phyloP scores from a whole-genome alignment of 108 stramenopile genomes.

The Phaeodactylum tricornutum region DNA sequence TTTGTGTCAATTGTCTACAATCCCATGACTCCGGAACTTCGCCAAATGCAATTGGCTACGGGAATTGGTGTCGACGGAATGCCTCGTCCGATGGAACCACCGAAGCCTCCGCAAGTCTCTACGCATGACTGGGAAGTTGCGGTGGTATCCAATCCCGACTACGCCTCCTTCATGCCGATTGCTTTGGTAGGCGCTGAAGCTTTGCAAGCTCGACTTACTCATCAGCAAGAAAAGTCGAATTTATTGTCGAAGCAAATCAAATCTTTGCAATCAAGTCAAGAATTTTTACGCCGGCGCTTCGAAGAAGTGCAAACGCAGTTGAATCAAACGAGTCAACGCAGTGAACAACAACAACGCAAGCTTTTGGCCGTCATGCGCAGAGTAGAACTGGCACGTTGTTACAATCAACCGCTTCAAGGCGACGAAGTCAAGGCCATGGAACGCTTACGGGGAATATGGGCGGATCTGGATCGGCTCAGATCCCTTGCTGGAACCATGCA shows the following conservation, averaged over 20 bases:
- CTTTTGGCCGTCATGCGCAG: slow-evolving; percentile 59
- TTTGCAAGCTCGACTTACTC: slow-evolving; percentile 41
- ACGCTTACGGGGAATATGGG: slow-evolving; percentile 10
- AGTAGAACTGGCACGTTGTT: slow-evolving; percentile 68
- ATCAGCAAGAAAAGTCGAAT: slow-evolving; percentile 51
- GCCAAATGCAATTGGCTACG: slow-evolving; percentile 29
- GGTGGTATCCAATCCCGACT: slow-evolving; percentile 76
- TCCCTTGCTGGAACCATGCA: neutral
- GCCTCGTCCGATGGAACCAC: slow-evolving; percentile 20
- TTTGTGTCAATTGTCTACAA: slow-evolving; percentile 72
- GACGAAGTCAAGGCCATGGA: slow-evolving; percentile 47
- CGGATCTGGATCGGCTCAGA: neutral
- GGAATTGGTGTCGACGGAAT: slow-evolving; percentile 18
- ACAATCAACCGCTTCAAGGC: slow-evolving; percentile 49
- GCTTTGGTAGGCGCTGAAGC: slow-evolving; percentile 54
- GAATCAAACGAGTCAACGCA: slow-evolving; percentile 12
- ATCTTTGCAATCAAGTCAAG: slow-evolving; percentile 16
- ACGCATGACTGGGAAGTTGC: slow-evolving; percentile 57
- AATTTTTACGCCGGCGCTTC: slow-evolving; percentile 9
- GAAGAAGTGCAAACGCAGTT: slow-evolving; percentile 17
- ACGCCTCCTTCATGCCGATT: slow-evolving; percentile 41
- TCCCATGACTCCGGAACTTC: slow-evolving; percentile 47
- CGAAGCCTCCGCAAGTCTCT: slow-evolving; percentile 52
- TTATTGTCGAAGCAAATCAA: slow-evolving; percentile 18
- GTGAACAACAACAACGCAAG: slow-evolving; percentile 27